A percentile compares a stretch with the other conserved stretches of the same genome.
Conservation (phyloP, 768 basidiomycete genomes). For the Leccinum incarnatum region DNA sequence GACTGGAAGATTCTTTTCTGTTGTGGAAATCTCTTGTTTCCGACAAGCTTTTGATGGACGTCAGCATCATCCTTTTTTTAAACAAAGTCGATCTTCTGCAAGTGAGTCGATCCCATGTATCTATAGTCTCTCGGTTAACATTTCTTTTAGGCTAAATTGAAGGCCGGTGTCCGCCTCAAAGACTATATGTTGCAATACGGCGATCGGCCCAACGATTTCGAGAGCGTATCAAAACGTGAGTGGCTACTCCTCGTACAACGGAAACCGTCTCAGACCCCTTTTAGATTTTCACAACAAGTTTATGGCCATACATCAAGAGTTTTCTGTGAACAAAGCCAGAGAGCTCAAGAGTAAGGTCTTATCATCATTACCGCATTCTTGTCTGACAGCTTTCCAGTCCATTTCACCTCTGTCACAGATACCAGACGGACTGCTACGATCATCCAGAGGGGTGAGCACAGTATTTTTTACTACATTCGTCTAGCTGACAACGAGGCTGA, state of each 20-base stretch:
- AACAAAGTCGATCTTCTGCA: conserved; percentile 80
- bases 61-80: conserved; percentile 78
- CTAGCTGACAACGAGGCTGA: conserved; percentile 1
- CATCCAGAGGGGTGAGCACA: conserved; percentile 61
- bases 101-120: conserved; percentile 35
- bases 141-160: conserved; percentile 59
- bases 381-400: conserved; percentile 46
- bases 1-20: conserved; percentile 74
- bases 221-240: conserved; percentile 71
- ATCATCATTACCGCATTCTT: background rate
- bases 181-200: conserved; percentile 71
- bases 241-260: conserved; percentile 8
- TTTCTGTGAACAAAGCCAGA: conserved; percentile 66
- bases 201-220: conserved; percentile 76
- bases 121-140: background rate
- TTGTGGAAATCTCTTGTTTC: conserved; percentile 73
- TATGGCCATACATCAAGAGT: conserved; percentile 61
- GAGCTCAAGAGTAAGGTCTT: conserved; percentile 63
- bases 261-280: conserved; percentile 4
- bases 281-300: conserved; percentile 77
- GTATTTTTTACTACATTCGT: background rate
- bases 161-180: conserved; percentile 68
- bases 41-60: conserved; percentile 68
- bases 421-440: conserved; percentile 70
- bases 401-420: conserved; percentile 81